These are phyloP conservation scores for Talaromyces verruculosus DNA, from an alignment of 2,329 filamentous ascomycete genomes.

Conservation along the genomic window DNA sequence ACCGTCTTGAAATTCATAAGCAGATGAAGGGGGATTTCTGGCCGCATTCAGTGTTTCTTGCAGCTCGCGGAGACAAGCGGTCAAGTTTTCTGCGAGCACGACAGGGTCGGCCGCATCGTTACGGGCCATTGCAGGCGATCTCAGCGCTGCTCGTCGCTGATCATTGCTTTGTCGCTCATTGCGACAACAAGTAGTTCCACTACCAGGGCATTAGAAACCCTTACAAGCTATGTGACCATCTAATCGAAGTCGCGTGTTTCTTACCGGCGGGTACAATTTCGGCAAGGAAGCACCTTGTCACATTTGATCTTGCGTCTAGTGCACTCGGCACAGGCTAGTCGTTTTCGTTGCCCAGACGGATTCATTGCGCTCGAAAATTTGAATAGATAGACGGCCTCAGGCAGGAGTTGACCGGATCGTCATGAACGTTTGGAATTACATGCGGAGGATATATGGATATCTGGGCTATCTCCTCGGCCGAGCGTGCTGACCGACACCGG, in stretches of 20 bases:
- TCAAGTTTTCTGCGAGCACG: constrained; percentile 11
- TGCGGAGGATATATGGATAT: neutral
- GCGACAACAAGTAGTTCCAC: constrained; percentile 16
- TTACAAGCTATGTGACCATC: neutral
- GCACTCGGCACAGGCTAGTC: constrained; percentile 32
- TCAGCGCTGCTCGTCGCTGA: neutral
- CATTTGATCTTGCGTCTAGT: constrained; percentile 38
- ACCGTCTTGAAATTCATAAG: constrained; percentile 1
- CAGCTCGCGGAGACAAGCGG: constrained; percentile 10
- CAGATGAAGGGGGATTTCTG: neutral
- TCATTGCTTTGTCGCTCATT: constrained; percentile 3
- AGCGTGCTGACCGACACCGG: neutral
- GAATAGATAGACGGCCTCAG: neutral
- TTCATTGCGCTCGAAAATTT: constrained; percentile 6
- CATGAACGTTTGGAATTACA: neutral
- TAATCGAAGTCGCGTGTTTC: neutral
- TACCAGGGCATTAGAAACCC: neutral
- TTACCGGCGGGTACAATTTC: constrained; percentile 35
- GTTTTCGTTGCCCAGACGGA: constrained; percentile 24
- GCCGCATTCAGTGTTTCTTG: constrained; percentile 7
- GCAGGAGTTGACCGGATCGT: neutral
- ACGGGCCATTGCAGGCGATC: neutral
- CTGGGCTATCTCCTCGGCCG: neutral
- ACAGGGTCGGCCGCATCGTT: neutral
- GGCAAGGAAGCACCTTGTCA: constrained; percentile 44